phyloP scores from a whole-genome alignment of 179 eudicot species.

The Patellifolia procumbens region DNA sequence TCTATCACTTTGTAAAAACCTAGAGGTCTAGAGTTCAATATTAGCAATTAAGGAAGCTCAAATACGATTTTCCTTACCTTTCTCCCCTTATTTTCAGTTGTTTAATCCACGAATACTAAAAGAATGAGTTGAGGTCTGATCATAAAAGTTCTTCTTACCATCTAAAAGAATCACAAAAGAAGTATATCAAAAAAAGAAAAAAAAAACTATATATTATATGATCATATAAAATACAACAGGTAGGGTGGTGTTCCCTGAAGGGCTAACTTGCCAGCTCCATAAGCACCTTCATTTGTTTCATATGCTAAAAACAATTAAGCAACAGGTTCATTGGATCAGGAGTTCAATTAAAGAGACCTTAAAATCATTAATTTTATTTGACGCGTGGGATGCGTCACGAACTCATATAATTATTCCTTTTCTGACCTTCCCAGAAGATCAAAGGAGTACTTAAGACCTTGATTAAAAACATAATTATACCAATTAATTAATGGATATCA shows the following conservation, averaged over 20 bases:
- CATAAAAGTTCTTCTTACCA: too few relatives aligned
- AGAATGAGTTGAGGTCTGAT: too few relatives aligned
- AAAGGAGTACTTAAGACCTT: constrained; percentile 31
- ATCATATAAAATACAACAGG: not conserved
- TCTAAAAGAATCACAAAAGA: too few relatives aligned
- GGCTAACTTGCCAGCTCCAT: constrained; percentile 36
- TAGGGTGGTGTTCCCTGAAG: constrained; percentile 30
- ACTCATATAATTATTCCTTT: constrained; percentile 24
- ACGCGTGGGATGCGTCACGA: constrained; percentile 38
- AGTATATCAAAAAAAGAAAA: too few relatives aligned
- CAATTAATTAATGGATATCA: constrained; percentile 25
- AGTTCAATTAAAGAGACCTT: constrained; percentile 24
- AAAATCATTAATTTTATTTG: constrained; percentile 24
- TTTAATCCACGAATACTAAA: too few relatives aligned
- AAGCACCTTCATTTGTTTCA: constrained; percentile 32
- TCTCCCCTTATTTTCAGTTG: too few relatives aligned
- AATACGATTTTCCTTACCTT: too few relatives aligned
- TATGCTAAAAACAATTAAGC: constrained; percentile 25
- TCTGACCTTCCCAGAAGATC: constrained; percentile 36
- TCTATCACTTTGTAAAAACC: too few relatives aligned
- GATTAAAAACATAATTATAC: constrained; percentile 23
- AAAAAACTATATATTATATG: not conserved
- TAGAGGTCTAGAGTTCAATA: too few relatives aligned
- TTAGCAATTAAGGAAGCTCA: too few relatives aligned
- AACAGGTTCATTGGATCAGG: constrained; percentile 42